Evolutionary conservation across 1,284 basidiomycete genomes (phyloP), one percentile per base, ranked within the genome.

Genomic region (Ustilago bromivora): DNA sequence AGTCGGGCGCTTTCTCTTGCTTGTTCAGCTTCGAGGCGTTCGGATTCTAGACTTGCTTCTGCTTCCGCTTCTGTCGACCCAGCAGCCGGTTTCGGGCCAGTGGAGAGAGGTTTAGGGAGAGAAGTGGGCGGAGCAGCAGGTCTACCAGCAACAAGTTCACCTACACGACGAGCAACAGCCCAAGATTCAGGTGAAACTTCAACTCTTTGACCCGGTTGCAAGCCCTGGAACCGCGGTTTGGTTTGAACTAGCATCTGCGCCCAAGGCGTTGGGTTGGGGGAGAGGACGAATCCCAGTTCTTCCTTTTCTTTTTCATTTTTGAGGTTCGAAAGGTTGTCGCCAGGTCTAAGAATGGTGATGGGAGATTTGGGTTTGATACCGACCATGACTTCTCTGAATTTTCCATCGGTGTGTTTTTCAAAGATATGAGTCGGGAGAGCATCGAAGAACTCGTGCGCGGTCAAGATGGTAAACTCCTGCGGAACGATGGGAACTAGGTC

Each of bases 391-490:
- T 98, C 96, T 62, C 93, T 90, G 91, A 94, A 98, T 46, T 63
- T 76, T 1, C 94, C 95, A 43, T 91, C 89, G 6, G 55, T 19
- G 7, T 80, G 79, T 66, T 83, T 83, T 88, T 97, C 92, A 54
- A 99, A 89, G 36, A 96, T 88, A 86, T 98, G 94, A 57, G 98
- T 92, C 0, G 96, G 96, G 57, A 99, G 89, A 0, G 96, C 96
- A 84, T 99, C 97, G 76, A 99, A 98, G 87, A 99, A 98, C 85
- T 99, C 97, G 86, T 99, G 96, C 0, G 96, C 97, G 8, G 98
- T 88, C 23, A 97, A 86, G 88, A 98, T 91, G 0, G 95, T 97
- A 86, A 92, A 98, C 47, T 68, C 57, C 3, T 61, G 82, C 86
- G 81, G 58, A 87, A 88, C 79, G 28, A 88, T 71, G 0, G 89